Conservation (phyloP, 805 yeast genomes). For the Candida easanensis region DNA sequence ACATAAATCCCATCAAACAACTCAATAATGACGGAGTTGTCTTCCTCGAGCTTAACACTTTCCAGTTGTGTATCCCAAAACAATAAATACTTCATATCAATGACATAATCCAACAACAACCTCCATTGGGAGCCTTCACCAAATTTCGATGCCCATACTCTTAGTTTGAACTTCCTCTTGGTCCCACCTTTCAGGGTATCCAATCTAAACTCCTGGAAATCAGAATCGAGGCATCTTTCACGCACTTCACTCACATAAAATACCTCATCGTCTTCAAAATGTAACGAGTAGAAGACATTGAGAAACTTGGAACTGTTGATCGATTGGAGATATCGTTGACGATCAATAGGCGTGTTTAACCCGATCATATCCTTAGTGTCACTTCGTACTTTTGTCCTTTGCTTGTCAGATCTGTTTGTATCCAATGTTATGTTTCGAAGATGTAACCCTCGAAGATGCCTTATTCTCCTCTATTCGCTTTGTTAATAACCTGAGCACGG, state of each 20-base stretch:
- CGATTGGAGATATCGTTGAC: conserved; percentile 29
- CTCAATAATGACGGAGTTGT: conserved; percentile 12
- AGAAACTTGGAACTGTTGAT: conserved; percentile 28
- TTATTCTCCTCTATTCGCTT: conserved; percentile 20
- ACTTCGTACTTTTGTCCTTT: conserved; percentile 12
- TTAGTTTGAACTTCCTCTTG: conserved; percentile 5
- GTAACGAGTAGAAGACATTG: conserved; percentile 36
- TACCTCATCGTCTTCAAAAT: conserved; percentile 23
- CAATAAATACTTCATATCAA: conserved; percentile 10
- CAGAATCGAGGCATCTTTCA: conserved; percentile 27
- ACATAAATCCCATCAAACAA: conserved; percentile 16
- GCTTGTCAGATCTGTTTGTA: background rate
- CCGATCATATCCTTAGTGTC: conserved; percentile 16
- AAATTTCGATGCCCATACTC: conserved; percentile 13
- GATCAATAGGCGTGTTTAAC: conserved; percentile 14
- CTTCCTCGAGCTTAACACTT: background rate
- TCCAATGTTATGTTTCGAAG: conserved; percentile 19
- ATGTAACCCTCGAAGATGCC: conserved; percentile 21
- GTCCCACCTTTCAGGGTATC: conserved; percentile 2
- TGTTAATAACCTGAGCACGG: background rate
- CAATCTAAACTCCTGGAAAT: conserved; percentile 29
- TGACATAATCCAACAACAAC: conserved; percentile 3
- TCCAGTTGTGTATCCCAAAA: conserved; percentile 2
- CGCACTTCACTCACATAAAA: conserved; percentile 37
- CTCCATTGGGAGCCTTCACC: conserved; percentile 6